phyloP scores from a whole-genome alignment of 768 basidiomycete genomes.

The Psilocybe subaeruginosa region DNA sequence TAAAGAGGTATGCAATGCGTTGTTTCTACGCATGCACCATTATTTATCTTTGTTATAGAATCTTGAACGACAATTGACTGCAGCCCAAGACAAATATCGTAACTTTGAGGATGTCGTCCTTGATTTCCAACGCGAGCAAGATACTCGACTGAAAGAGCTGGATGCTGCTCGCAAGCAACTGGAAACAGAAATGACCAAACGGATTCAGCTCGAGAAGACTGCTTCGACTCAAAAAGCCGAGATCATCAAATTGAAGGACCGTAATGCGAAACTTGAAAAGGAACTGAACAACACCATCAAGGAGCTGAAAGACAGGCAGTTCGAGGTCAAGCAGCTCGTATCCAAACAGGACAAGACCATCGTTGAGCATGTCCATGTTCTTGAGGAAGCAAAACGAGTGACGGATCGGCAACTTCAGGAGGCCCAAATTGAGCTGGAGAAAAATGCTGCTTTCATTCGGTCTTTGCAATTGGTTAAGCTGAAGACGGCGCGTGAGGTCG shows the following conservation, averaged over 20 bases:
- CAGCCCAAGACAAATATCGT: constrained; percentile 75
- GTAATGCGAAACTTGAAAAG: constrained; percentile 70
- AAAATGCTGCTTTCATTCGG: constrained; percentile 74
- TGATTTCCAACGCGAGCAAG: constrained; percentile 82
- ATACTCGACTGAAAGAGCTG: constrained; percentile 70
- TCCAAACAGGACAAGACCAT: constrained; percentile 96
- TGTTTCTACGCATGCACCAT: not conserved
- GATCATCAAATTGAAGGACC: constrained; percentile 66
- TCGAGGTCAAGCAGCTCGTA: constrained; percentile 84
- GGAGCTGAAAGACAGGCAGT: constrained; percentile 81
- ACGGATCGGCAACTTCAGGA: constrained; percentile 90
- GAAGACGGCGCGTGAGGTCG: constrained; percentile 76
- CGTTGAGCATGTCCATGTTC: constrained; percentile 95
- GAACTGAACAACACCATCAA: constrained; percentile 82
- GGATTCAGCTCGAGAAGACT: constrained; percentile 73
- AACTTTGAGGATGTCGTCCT: constrained; percentile 89
- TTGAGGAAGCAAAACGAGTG: constrained; percentile 93
- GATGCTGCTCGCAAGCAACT: constrained; percentile 74
- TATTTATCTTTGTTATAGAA: constrained; percentile 43
- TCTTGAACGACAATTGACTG: constrained; percentile 75
- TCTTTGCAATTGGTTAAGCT: constrained; percentile 85
- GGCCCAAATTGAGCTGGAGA: constrained; percentile 76
- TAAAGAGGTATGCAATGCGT: constrained; percentile 68
- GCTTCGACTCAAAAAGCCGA: constrained; percentile 70
- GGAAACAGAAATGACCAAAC: constrained; percentile 72